phyloP scores from a whole-genome alignment of 768 basidiomycete genomes.

The Pleurotus giganteus region DNA sequence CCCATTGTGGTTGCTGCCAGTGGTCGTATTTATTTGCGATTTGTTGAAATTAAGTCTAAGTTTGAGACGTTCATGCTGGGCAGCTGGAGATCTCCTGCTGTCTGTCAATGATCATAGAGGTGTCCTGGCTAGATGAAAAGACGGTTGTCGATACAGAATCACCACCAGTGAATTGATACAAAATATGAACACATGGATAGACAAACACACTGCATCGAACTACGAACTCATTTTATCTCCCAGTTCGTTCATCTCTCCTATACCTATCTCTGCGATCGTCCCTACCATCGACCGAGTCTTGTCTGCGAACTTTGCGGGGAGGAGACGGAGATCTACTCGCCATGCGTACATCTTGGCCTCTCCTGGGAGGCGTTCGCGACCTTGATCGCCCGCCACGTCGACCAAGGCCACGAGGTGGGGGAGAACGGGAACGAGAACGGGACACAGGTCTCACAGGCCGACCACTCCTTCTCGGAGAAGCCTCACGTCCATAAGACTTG shows the following conservation, averaged over 20 bases:
- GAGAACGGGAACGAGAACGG: constrained; percentile 16
- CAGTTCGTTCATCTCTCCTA: background rate
- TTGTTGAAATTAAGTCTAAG: too few species aligned
- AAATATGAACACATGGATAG: too few species aligned
- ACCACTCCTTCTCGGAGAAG: constrained; percentile 1
- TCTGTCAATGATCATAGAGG: too few species aligned
- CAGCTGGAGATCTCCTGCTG: too few species aligned
- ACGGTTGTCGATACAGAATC: too few species aligned
- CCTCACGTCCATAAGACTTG: constrained; percentile 9
- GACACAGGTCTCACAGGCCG: background rate
- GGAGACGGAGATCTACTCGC: constrained; percentile 24
- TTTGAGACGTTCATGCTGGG: too few species aligned
- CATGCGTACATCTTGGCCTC: constrained; percentile 10
- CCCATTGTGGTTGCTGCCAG: too few species aligned
- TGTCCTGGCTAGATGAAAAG: too few species aligned
- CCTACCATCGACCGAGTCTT: constrained; percentile 9
- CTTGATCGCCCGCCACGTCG: constrained; percentile 10
- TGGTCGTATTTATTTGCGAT: too few species aligned
- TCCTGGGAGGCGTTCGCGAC: constrained; percentile 12
- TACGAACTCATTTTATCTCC: background rate
- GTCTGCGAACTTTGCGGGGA: constrained; percentile 5
- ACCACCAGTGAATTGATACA: too few species aligned
- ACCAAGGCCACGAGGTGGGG: constrained; percentile 19
- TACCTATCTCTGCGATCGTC: constrained; percentile 7
- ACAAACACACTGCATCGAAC: too few species aligned